These are phyloP conservation scores for Mortierella antarctica DNA, from an alignment of 192 early-diverging fungal species.

Conservation along the genomic window DNA sequence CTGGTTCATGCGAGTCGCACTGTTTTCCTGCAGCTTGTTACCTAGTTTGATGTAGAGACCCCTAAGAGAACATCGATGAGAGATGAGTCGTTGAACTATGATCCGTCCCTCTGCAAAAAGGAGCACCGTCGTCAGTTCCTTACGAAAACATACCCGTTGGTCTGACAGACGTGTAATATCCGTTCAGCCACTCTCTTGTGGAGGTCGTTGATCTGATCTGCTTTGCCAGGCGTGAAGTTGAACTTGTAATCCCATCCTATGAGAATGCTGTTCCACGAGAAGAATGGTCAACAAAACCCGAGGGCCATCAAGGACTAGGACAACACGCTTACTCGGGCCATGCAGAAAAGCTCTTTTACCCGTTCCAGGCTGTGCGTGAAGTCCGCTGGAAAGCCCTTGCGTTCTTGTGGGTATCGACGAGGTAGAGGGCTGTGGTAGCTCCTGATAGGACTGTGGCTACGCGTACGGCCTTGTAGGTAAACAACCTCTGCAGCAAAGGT, in stretches of 20 bases:
- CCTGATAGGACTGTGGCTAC: conserved; percentile 23
- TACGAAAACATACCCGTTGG: conserved; percentile 67
- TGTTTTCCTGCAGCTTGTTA: background rate
- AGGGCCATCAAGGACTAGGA: too few relatives aligned
- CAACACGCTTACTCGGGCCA: background rate
- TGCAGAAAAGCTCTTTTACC: conserved; percentile 26
- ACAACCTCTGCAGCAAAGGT: conserved; percentile 31
- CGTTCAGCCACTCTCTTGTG: conserved; percentile 78
- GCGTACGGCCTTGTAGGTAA: conserved; percentile 24
- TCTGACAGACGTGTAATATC: conserved; percentile 80
- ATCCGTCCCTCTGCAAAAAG: background rate
- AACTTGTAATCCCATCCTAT: conserved; percentile 82
- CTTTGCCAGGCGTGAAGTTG: conserved; percentile 78
- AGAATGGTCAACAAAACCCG: conserved; percentile 6
- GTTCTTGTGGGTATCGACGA: conserved; percentile 57
- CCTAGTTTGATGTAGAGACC: conserved; percentile 89
- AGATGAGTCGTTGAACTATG: background rate
- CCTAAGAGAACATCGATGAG: conserved; percentile 7
- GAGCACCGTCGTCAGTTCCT: background rate
- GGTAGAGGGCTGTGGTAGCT: conserved; percentile 48
- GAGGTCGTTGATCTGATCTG: conserved; percentile 71
- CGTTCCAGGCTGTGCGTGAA: conserved; percentile 61
- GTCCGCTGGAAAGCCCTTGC: conserved; percentile 61
- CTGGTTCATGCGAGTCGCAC: background rate
- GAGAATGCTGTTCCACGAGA: conserved; percentile 30